Evolutionary conservation across 2,329 filamentous ascomycete genomes (phyloP).

Genomic region (Fusarium metavorans): DNA sequence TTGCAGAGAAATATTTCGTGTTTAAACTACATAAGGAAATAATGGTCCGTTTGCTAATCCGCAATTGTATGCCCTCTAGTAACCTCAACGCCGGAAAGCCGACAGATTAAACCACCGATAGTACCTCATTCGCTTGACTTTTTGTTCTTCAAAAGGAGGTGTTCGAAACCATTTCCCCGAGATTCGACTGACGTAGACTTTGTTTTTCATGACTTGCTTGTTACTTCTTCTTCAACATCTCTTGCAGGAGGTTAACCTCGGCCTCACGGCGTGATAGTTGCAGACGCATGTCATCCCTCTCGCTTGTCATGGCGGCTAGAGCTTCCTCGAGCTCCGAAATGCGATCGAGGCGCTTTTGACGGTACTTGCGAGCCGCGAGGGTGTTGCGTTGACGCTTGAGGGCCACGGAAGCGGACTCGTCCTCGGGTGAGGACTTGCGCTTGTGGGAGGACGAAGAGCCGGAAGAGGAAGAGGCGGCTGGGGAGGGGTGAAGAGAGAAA

Average conservation of each 20-base stretch:
- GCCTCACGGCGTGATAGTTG: conserved; percentile 74
- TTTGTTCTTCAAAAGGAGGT: background rate
- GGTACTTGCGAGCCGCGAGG: conserved; percentile 77
- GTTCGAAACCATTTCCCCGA: background rate
- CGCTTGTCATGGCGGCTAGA: conserved; percentile 68
- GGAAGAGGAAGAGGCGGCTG: conserved; percentile 1
- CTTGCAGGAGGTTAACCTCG: conserved; percentile 71
- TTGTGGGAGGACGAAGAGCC: conserved; percentile 36
- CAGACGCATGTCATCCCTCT: conserved; percentile 73
- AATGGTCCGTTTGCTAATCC: conserved; percentile 15
- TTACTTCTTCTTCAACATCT: conserved; percentile 55
- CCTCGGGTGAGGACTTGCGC: conserved; percentile 40
- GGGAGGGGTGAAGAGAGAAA: conserved; percentile 38
- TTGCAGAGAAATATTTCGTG: background rate
- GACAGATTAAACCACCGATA: conserved; percentile 3
- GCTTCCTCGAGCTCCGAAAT: conserved; percentile 71
- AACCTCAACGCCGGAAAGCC: conserved; percentile 24
- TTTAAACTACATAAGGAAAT: background rate
- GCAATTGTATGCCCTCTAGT: conserved; percentile 12
- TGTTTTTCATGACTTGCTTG: background rate
- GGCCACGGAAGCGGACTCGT: conserved; percentile 43
- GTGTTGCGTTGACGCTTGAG: conserved; percentile 76
- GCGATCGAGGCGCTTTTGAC: conserved; percentile 77
- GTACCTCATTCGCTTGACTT: background rate
- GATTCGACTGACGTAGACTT: background rate